Conservation (phyloP, 768 basidiomycete species). For the Coprinopsis sp. region DNA sequence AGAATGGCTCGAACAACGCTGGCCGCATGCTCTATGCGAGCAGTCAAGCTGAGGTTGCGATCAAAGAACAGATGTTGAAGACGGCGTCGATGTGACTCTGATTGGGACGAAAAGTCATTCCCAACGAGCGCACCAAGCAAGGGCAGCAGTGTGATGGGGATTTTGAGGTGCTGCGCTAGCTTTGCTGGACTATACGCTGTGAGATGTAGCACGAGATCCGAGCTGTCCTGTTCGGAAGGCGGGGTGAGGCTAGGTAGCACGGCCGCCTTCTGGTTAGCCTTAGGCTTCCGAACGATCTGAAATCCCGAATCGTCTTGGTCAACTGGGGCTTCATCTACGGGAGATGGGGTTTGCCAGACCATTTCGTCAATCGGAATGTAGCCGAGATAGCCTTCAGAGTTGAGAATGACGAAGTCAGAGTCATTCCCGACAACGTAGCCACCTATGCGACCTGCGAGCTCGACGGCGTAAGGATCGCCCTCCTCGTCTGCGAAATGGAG, state of each 20-base stretch:
- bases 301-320: conserved; percentile 48
- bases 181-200: conserved; percentile 55
- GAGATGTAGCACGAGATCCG: conserved; percentile 47
- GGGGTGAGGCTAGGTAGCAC: conserved; percentile 47
- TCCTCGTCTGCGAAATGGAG: conserved; percentile 78
- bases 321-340: conserved; percentile 23
- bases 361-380: conserved; percentile 76
- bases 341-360: conserved; percentile 49
- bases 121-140: conserved; percentile 75
- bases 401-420: conserved; percentile 79
- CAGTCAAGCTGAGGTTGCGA: conserved; percentile 45
- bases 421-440: conserved; percentile 77
- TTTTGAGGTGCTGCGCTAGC: conserved; percentile 60
- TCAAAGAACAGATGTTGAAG: conserved; percentile 69
- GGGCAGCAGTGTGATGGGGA: conserved; percentile 70
- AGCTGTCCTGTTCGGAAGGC: conserved; percentile 40
- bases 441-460: conserved; percentile 66
- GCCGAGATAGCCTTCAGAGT: conserved; percentile 70
- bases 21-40: conserved; percentile 67
- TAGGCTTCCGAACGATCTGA: conserved; percentile 50
- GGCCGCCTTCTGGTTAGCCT: conserved; percentile 40
- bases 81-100: conserved; percentile 42
- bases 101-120: conserved; percentile 67
- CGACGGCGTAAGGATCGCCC: conserved; percentile 80
- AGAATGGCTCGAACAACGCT: conserved; percentile 51